Evolutionary conservation across 257 asterid genomes (phyloP).

Genomic region (Nyctanthes arbortristis): DNA sequence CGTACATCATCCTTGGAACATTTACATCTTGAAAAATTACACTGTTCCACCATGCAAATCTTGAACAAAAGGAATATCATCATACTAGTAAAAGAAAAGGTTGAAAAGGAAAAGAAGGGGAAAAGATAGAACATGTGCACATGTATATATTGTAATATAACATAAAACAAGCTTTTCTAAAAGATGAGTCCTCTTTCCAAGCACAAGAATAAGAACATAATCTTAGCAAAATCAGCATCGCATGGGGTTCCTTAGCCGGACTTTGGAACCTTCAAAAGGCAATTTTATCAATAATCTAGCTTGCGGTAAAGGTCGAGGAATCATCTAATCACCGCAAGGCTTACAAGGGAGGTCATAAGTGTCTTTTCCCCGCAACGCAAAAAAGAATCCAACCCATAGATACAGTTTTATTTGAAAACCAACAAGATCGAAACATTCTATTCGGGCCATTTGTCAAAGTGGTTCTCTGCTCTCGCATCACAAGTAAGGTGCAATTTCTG

Average conservation of each 20-base stretch:
- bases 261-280: conserved; percentile 39
- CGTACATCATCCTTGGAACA: too few relatives aligned
- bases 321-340: neutral
- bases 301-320: neutral
- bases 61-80: too few relatives aligned
- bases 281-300: conserved; percentile 42
- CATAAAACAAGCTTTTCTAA: conserved; percentile 19
- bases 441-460: conserved; percentile 5
- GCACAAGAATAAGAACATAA: conserved; percentile 48
- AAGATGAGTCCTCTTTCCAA: conserved; percentile 27
- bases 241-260: conserved; percentile 33
- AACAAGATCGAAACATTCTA: neutral
- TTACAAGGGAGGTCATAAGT: neutral
- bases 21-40: too few relatives aligned
- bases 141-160: conserved; percentile 8
- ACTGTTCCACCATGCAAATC: neutral
- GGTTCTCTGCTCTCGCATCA: conserved; percentile 1
- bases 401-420: neutral
- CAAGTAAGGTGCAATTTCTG: conserved; percentile 28
- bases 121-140: conserved; percentile 28
- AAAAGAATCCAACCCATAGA: neutral
- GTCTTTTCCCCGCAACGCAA: neutral
- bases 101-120: neutral
- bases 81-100: neutral
- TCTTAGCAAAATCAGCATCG: conserved; percentile 39